These are phyloP conservation scores for Penicillium freii DNA, from an alignment of 2,329 filamentous ascomycete genomes.

Conservation along the genomic window DNA sequence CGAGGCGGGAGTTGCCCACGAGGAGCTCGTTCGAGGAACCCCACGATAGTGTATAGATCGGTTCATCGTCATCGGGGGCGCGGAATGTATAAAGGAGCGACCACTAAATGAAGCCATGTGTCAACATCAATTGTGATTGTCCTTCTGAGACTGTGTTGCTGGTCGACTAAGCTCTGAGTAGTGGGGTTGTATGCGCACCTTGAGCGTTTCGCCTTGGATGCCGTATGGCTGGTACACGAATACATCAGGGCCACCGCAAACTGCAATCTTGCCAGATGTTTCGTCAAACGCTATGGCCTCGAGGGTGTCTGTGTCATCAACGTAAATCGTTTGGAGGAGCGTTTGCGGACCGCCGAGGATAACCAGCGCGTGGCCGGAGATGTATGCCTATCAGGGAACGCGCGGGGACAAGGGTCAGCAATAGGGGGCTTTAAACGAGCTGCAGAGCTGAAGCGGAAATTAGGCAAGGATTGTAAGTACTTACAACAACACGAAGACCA, in stretches of 20 bases:
- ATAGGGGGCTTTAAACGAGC: constrained; percentile 3
- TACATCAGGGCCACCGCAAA: constrained; percentile 64
- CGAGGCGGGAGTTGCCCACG: constrained; percentile 67
- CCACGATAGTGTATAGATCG: constrained; percentile 72
- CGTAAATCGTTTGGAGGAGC: constrained; percentile 86
- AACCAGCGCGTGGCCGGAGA: constrained; percentile 83
- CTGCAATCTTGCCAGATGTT: constrained; percentile 77
- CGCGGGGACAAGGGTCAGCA: constrained; percentile 14
- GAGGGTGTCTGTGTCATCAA: constrained; percentile 68
- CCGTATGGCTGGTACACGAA: constrained; percentile 77
- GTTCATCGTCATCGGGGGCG: constrained; percentile 45
- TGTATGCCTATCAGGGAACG: constrained; percentile 64
- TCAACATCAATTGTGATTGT: constrained; percentile 8
- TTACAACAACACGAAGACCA: constrained; percentile 68
- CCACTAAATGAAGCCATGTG: constrained; percentile 45
- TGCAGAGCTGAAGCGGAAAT: background rate
- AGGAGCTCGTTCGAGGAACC: constrained; percentile 81
- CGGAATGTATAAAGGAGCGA: constrained; percentile 54
- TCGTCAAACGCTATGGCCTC: constrained; percentile 80
- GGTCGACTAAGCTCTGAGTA: constrained; percentile 13
- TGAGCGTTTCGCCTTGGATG: constrained; percentile 67
- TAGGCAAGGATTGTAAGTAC: constrained; percentile 22
- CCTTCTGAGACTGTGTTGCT: background rate
- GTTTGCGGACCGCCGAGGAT: constrained; percentile 72
- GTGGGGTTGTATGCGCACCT: constrained; percentile 53